Base-by-base conservation (phyloP, 2,329 filamentous ascomycete species). In the Colletotrichum lupini region DNA sequence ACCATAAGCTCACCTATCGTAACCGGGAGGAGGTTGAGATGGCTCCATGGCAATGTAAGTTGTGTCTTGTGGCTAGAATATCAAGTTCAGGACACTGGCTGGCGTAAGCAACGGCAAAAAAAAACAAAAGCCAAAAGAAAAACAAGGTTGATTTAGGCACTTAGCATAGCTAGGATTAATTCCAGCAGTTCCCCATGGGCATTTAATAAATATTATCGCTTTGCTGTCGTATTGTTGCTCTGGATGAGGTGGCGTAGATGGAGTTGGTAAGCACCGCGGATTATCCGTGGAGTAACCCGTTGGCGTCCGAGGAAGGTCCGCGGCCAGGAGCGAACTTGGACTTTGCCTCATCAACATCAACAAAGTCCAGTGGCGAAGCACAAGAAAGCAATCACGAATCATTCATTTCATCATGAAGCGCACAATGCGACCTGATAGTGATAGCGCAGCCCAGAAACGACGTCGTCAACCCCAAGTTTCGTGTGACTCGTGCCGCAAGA, bases 401-500 rank as follows among this genome's bases (percentile, higher is more conserved):
- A n/a, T 12, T 6, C 3, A n/a, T 16, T 1, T 1, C 1, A 49
- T 56, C 1, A 73, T 74, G 72, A 74, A 72, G 72, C 72, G 26
- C 26, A 26, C 26, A 26, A 26, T 26, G 26, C 26, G 26, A 26
- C 4, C 26, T 26, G 26, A 26, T 26, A 26, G 26, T 26, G 26
- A 26, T 26, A 26, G 26, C 26, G 26, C 26, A 26, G 26, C 26
- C 26, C 26, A 46, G 42, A 72, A 64, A 9, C 63, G 55, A 2
- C 77, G 72, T 8, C 76, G 80, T 19, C 80, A 81, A 57, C 78
- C 79, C 8, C 79, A 80, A 49, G 76, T 74, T 28, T 80, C 80
- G n/a, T 82, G 80, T 68, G 75, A 78, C 61, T 80, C 78, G 19
- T 82, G 80, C 67, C 77, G 80, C 14, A 74, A 59, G 30, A 81